Base-by-base conservation (phyloP, 2,329 filamentous ascomycete species). In the Byssochlamys sp. region DNA sequence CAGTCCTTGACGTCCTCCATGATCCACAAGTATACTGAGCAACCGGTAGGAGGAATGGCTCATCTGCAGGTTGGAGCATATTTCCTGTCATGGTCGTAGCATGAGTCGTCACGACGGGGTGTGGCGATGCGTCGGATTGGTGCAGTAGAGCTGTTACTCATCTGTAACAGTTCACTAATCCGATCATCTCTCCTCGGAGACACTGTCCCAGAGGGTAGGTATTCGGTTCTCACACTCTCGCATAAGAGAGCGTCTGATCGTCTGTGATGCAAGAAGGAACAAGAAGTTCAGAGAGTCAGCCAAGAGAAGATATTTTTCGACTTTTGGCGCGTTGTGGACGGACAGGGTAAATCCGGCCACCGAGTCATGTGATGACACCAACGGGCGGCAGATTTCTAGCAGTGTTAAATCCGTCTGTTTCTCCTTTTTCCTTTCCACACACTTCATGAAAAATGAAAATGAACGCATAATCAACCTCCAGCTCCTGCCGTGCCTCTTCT, bases 391-490 rank as follows among this genome's bases (percentile, higher is more conserved):
- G 39, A 19, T 45, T 45, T 45, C 35, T 45, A 45, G 12, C 35
- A 19, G 3, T 35, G 25, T 24, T 25, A 45, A n/a, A 29, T 12
- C 54, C 49, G 14, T 50, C 53, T 52, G 54, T 25, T 31, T 55
- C 57, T 59, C 58, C 55, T 65, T 64, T 65, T 65, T 58, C 53
- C 59, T 59, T 65, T 57, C 65, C 60, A 73, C 66, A 75, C 73
- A 75, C 73, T 71, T 72, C 62, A 66, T 66, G 39, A 71, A 65
- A 55, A 60, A 58, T 52, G 48, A 66, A 66, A 64, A 69, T 67
- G 74, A 74, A 76, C 74, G 74, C 74, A 75, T 76, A 77, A 76
- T 77, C 74, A 77, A 76, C 74, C 74, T 75, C 73, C 74, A 75
- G 67, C 70, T 67, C 69, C 69, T 70, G 28, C 31, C 55, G 49